Evolutionary conservation across 441 rosid species (phyloP).

Genomic region (Populus trichocarpa): DNA sequence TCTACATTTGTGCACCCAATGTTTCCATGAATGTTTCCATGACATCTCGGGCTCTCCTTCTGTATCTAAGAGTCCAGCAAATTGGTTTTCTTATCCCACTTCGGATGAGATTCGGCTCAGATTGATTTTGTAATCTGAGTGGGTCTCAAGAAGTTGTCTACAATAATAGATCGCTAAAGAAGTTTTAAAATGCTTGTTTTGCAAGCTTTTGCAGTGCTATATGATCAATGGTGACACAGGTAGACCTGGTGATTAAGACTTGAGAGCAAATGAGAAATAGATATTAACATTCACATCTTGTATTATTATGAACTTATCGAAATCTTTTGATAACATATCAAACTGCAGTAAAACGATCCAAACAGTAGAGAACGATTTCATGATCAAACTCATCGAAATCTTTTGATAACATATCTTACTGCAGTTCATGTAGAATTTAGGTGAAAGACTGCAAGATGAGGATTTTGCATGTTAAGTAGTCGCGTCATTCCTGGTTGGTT

Average conservation of each 20-base stretch:
- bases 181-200: neutral
- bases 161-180: neutral
- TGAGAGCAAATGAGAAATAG: neutral
- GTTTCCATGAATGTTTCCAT: no score
- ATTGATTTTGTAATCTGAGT: no score
- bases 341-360: no score
- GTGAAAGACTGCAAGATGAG: neutral
- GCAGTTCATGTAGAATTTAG: neutral
- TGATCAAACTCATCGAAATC: no score
- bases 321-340: no score
- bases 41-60: no score
- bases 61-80: no score
- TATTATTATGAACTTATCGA: neutral
- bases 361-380: no score
- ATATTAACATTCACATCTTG: neutral
- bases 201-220: neutral
- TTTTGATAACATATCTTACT: neutral
- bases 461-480: neutral
- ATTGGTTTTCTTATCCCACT: neutral
- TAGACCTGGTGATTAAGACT: neutral
- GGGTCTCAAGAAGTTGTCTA: no score
- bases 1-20: no score
- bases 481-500: neutral
- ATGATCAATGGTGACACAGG: neutral
- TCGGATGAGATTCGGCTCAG: neutral